phyloP scores from a whole-genome alignment of 2,329 filamentous ascomycete genomes.

The Aspergillus puulaauensis region DNA sequence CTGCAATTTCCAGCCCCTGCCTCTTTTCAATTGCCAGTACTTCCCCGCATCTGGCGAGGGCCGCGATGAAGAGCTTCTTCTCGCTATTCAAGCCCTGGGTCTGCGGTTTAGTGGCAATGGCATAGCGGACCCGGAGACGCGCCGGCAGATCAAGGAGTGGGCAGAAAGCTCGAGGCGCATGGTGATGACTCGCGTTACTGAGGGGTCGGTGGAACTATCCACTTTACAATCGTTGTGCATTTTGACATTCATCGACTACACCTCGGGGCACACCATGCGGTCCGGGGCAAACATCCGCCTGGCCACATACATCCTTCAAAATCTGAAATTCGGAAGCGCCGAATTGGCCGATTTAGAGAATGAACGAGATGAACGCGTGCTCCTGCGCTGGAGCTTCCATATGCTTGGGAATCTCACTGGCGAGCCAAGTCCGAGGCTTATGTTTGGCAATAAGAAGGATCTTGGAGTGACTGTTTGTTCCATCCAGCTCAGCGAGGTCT shows the following conservation, averaged over 20 bases:
- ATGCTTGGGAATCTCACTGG: conserved; percentile 40
- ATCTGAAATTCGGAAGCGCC: conserved; percentile 2
- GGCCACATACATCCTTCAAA: conserved; percentile 17
- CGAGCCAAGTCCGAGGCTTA: conserved; percentile 11
- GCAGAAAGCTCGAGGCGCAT: conserved; percentile 21
- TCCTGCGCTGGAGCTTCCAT: conserved; percentile 35
- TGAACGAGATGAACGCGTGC: conserved; percentile 21
- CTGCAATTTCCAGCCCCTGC: conserved; percentile 35
- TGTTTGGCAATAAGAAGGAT: conserved; percentile 14
- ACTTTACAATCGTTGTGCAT: conserved; percentile 35
- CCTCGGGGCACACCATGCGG: conserved; percentile 17
- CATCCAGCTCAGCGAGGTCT: conserved; percentile 44
- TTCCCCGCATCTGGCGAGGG: conserved; percentile 16
- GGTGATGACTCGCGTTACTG: conserved; percentile 27
- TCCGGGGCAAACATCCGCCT: conserved; percentile 20
- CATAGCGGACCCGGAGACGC: conserved; percentile 6
- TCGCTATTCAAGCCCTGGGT: conserved; percentile 30
- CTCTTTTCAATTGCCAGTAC: conserved; percentile 25
- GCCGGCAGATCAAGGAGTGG: conserved; percentile 17
- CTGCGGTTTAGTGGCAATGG: conserved; percentile 24
- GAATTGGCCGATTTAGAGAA: conserved; percentile 18
- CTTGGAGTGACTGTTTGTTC: conserved; percentile 42
- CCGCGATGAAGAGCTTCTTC: conserved; percentile 27
- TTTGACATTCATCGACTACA: conserved; percentile 15
- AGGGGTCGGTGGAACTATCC: conserved; percentile 32